Base-by-base conservation (phyloP, 2,329 filamentous ascomycete species). In the Ophiostoma pallidulum region DNA sequence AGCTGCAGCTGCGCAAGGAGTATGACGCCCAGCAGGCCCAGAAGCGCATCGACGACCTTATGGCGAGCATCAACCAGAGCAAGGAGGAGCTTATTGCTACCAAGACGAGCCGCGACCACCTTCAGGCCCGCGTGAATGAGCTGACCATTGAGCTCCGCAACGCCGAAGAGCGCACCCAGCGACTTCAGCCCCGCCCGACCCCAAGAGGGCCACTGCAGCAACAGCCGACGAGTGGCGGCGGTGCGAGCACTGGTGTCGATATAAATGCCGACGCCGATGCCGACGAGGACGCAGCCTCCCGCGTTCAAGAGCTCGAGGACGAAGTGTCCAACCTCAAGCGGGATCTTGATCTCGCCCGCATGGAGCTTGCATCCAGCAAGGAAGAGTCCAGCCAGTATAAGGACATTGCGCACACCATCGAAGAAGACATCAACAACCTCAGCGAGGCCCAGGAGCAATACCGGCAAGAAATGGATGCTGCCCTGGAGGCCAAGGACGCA, bases 31-130 rank as follows among this genome's bases (percentile, higher is more conserved):
- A 88, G 55, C 88, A 97, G 62, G 82, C 78, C 43, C 88, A 95
- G 62, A 92, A 89, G 64, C 81, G 90, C 44, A 92, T 97, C 51
- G 91, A 98, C 56, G 91, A 97, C 59, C 77, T 98, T 39, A 84
- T 91, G 53, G 73, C 82, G 28, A 91, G 80, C 57, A 71, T 96
- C 35, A 76, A 86, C 56, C 80, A 88, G 51, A 80, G 83, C 43
- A 86, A 91, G 38, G 90, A 97, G 63, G 89, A 96, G 57, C 77
- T 94, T 44, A 80, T 92, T 39, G 82, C 83, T 22, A 80, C 83
- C 20, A 95, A 94, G 71, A 95, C 91, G 1, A 86, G 80, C 40
- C 81, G 85, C 41, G 91, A 97, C 62, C 86, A 96, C 62, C 73
- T 98, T 2, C 90, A 97, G 63, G 78, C 82, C 29, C 79, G 90